A percentile compares a stretch with the other conserved stretches of the same genome.
Conservation (phyloP, 192 early-diverging fungal genomes). For the Chytriomyces sp. region DNA sequence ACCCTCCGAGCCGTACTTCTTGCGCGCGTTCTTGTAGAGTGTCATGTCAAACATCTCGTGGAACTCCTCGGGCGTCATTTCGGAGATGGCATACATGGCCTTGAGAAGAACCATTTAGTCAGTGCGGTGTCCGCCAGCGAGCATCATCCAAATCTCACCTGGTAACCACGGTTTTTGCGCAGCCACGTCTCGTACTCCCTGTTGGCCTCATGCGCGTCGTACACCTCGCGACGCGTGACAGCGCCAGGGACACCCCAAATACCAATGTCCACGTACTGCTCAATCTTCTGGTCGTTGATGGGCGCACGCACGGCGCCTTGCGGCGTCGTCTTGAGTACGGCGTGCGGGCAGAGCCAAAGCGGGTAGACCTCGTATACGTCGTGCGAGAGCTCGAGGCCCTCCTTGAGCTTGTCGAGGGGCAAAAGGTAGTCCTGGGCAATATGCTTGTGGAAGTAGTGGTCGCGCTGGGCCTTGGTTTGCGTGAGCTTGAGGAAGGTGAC, state of each 20-base stretch:
- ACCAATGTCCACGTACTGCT: constrained; percentile 47
- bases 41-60: constrained; percentile 47
- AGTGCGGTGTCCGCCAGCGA: no score
- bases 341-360: constrained; percentile 40
- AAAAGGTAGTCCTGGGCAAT: constrained; percentile 44
- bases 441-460: constrained; percentile 37
- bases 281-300: constrained; percentile 17
- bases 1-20: constrained; percentile 35
- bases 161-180: constrained; percentile 30
- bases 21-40: constrained; percentile 36
- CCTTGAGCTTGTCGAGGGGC: constrained; percentile 35
- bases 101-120: no score
- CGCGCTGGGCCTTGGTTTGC: constrained; percentile 35
- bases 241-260: constrained; percentile 41
- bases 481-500: constrained; percentile 41
- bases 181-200: constrained; percentile 35
- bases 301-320: constrained; percentile 33
- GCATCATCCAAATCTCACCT: no score
- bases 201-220: constrained; percentile 32
- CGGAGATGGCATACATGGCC: constrained; percentile 43
- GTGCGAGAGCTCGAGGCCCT: constrained; percentile 39
- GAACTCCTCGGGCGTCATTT: constrained; percentile 38
- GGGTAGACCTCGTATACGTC: constrained; percentile 45
- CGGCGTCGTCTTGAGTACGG: constrained; percentile 30
- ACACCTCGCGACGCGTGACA: constrained; percentile 21